Percentiles rank a stretch among this genome's conserved stretches.
Conservation (phyloP, 495 filamentous ascomycete species). For the Penicillium parvum region DNA sequence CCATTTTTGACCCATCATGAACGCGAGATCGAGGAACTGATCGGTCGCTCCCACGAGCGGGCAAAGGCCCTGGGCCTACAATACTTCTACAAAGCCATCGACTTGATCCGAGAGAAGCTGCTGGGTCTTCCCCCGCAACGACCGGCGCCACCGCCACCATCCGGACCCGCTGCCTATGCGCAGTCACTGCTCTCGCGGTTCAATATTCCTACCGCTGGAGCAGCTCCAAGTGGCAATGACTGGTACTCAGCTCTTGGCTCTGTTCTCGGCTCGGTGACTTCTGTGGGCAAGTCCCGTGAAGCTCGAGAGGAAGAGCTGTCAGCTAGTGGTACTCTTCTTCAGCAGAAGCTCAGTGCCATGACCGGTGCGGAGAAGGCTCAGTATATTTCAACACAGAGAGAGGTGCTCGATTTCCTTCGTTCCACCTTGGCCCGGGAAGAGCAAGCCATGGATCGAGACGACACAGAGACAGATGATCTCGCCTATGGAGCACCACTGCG, state of each 20-base stretch:
- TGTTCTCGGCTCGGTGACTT: constrained; percentile 53
- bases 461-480: constrained; percentile 43
- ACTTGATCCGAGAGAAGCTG: constrained; percentile 67
- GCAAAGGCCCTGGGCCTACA: constrained; percentile 72
- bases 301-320: constrained; percentile 50
- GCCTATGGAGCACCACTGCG: constrained; percentile 48
- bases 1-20: constrained; percentile 89
- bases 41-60: constrained; percentile 74
- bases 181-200: constrained; percentile 81
- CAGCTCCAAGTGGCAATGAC: constrained; percentile 50
- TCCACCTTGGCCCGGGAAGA: constrained; percentile 74
- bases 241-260: constrained; percentile 60
- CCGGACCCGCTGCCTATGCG: constrained; percentile 57
- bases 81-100: constrained; percentile 76
- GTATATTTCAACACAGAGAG: constrained; percentile 69
- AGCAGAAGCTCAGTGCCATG: constrained; percentile 55
- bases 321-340: constrained; percentile 61
- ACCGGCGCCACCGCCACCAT: constrained; percentile 45
- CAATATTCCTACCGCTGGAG: constrained; percentile 59
- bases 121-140: constrained; percentile 62
- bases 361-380: constrained; percentile 57
- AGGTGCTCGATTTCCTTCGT: constrained; percentile 64
- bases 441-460: constrained; percentile 37
- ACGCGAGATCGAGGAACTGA: constrained; percentile 82
- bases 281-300: constrained; percentile 41